Percentiles rank a stretch among this genome's conserved stretches.
Conservation (phyloP, 108 stramenopile species). For the Nannochloropsis gaditana region DNA sequence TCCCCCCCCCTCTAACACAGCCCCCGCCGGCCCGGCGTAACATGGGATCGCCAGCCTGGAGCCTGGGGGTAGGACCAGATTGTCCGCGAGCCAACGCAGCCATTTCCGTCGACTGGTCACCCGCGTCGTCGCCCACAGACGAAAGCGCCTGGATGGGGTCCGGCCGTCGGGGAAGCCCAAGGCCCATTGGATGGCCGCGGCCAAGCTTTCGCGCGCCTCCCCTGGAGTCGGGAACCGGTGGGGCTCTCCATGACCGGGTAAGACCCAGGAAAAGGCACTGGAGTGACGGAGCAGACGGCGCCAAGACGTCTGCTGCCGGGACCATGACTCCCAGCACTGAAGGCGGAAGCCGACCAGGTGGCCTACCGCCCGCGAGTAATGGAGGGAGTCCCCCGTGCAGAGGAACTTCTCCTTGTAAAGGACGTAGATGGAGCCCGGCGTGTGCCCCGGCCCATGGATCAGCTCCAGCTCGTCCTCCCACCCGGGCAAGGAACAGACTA, state of each 20-base stretch:
- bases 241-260: not conserved
- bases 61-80: not conserved
- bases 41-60: not conserved
- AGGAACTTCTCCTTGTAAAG: not conserved
- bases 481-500: constrained; percentile 14
- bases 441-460: constrained; percentile 16
- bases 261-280: not conserved
- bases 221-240: not conserved
- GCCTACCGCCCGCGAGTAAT: not conserved
- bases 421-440: not conserved
- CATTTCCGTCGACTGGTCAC: not conserved
- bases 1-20: not conserved
- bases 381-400: not conserved
- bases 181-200: not conserved
- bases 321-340: constrained; percentile 3
- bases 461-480: not conserved
- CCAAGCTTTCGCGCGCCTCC: not conserved
- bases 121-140: not conserved
- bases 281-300: not conserved
- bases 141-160: not conserved
- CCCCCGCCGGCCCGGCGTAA: not conserved
- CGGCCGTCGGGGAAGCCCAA: not conserved
- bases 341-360: constrained; percentile 7
- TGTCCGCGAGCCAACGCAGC: not conserved
- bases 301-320: not conserved